Evolutionary conservation across 768 basidiomycete species (phyloP).

Genomic region (Daedaleopsis sinensis): DNA sequence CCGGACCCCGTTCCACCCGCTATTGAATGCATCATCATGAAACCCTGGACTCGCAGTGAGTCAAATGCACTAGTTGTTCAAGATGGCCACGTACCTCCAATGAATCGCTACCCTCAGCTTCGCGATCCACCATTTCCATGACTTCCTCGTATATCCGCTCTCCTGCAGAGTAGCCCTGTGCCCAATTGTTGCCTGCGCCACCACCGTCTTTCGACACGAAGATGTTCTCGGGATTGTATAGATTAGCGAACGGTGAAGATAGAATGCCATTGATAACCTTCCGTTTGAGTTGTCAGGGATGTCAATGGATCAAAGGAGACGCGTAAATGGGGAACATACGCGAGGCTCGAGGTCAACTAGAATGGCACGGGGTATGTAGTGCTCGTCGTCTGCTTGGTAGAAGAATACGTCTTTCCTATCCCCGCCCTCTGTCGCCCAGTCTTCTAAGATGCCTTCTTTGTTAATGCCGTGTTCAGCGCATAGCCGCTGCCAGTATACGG

Average conservation of each 20-base stretch:
- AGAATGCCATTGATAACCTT: slow-evolving; percentile 98
- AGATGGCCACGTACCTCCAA: slow-evolving; percentile 66
- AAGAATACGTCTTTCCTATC: slow-evolving; percentile 99
- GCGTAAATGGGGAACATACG: slow-evolving; percentile 47
- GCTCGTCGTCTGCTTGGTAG: slow-evolving; percentile 99
- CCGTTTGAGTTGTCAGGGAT: neutral
- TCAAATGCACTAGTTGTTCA: neutral
- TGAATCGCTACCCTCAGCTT: slow-evolving; percentile 97
- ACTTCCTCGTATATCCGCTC: slow-evolving; percentile 94
- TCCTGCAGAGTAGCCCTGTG: slow-evolving; percentile 89
- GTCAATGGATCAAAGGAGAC: neutral
- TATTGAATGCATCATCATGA: slow-evolving; percentile 99
- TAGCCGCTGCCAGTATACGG: slow-evolving; percentile 97
- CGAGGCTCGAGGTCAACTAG: slow-evolving; percentile 95
- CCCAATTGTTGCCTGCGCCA: slow-evolving; percentile 99
- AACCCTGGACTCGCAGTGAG: slow-evolving; percentile 63
- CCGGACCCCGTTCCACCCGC: slow-evolving; percentile 99
- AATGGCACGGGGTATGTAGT: slow-evolving; percentile 97
- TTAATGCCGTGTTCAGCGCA: slow-evolving; percentile 99
- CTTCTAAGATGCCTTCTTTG: slow-evolving; percentile 93
- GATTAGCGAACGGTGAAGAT: slow-evolving; percentile 80
- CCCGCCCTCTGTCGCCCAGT: slow-evolving; percentile 94
- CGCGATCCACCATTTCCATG: slow-evolving; percentile 98
- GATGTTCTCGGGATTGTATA: slow-evolving; percentile 99
- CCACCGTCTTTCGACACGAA: slow-evolving; percentile 96